A percentile compares a stretch with the other conserved stretches of the same genome.
Evolutionary conservation across 176 grass and related monocot genomes (phyloP).

Genomic region (Hordeum marinum): DNA sequence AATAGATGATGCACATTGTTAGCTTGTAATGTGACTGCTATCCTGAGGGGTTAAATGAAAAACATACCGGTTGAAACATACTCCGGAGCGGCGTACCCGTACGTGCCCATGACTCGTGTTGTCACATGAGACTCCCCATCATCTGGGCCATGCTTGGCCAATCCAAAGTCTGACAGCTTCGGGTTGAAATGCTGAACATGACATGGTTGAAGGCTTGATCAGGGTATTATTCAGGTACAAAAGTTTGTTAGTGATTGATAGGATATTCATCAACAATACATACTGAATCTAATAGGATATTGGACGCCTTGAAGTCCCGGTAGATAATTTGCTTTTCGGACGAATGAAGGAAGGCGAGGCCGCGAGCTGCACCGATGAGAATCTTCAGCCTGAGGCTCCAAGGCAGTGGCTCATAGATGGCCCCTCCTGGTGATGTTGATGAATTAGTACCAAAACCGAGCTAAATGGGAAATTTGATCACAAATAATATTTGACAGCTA

Average conservation of each 20-base stretch:
- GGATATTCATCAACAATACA: neutral
- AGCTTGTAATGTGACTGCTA: neutral
- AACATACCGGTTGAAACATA: slow-evolving; percentile 76
- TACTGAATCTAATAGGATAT: slow-evolving; percentile 86
- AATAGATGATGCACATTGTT: neutral
- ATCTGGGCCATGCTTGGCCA: slow-evolving; percentile 80
- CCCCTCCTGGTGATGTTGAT: slow-evolving; percentile 41
- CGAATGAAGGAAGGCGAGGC: slow-evolving; percentile 85
- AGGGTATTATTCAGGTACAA: neutral
- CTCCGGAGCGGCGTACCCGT: slow-evolving; percentile 86
- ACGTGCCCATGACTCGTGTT: slow-evolving; percentile 85
- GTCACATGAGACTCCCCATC: slow-evolving; percentile 77
- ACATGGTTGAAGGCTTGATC: neutral
- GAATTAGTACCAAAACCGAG: neutral
- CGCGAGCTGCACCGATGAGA: slow-evolving; percentile 81
- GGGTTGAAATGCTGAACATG: slow-evolving; percentile 59
- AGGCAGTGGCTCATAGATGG: slow-evolving; percentile 50
- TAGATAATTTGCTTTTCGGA: slow-evolving; percentile 85
- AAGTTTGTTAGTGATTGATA: too few relatives aligned
- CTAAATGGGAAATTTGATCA: slow-evolving; percentile 8
- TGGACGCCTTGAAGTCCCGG: slow-evolving; percentile 88
- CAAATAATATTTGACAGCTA: neutral
- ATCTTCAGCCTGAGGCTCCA: slow-evolving; percentile 92
- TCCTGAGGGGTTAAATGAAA: too few relatives aligned
- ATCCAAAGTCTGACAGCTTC: slow-evolving; percentile 89